A percentile compares a stretch with the other conserved stretches of the same genome.
Evolutionary conservation across 192 early-diverging fungal species (phyloP).

Genomic region (Backusella morwellensis): DNA sequence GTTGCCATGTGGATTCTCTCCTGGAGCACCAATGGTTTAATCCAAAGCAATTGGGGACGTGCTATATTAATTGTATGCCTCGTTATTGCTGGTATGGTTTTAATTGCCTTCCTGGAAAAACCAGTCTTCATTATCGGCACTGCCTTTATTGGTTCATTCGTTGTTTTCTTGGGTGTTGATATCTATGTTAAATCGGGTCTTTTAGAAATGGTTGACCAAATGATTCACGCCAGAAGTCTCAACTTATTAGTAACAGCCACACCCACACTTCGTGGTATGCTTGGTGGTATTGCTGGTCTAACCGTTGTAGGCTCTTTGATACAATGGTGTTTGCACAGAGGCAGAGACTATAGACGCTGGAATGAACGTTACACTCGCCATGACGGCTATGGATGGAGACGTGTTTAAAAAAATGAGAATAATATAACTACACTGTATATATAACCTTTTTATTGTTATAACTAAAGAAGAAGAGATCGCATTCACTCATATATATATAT

Average conservation of each 20-base stretch:
- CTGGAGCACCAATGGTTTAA: constrained; percentile 58
- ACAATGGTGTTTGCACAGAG: constrained; percentile 59
- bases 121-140: constrained; percentile 70
- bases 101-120: constrained; percentile 63
- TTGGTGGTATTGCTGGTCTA: constrained; percentile 64
- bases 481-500: background rate
- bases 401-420: constrained; percentile 16
- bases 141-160: constrained; percentile 74
- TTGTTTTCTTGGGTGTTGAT: constrained; percentile 77
- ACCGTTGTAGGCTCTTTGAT: constrained; percentile 64
- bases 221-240: constrained; percentile 46
- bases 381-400: constrained; percentile 29
- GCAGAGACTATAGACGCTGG: constrained; percentile 7
- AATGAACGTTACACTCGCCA: constrained; percentile 13
- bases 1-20: constrained; percentile 71
- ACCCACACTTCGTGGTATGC: constrained; percentile 64
- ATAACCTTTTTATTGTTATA: background rate
- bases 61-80: constrained; percentile 70
- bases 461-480: background rate
- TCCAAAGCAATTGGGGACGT: constrained; percentile 58
- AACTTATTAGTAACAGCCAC: constrained; percentile 25
- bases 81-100: constrained; percentile 56
- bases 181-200: constrained; percentile 76
- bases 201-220: constrained; percentile 49
- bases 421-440: constrained; percentile 11